Evolutionary conservation across 371 early-diverging fungal species (phyloP).

Genomic region (Zychaea mexicana): DNA sequence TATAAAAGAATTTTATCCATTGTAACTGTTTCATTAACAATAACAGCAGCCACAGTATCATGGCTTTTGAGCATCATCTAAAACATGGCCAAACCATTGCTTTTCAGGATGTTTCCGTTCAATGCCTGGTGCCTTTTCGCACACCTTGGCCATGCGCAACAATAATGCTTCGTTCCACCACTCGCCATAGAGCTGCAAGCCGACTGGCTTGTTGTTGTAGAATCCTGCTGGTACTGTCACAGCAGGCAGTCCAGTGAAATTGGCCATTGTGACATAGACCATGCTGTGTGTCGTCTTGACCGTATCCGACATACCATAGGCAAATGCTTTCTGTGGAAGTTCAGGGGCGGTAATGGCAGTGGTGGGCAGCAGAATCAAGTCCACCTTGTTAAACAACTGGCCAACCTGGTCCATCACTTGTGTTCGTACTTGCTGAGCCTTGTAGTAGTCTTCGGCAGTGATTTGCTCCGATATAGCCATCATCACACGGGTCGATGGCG

Average conservation of each 20-base stretch:
- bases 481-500: conserved; percentile 32
- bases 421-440: conserved; percentile 63
- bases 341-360: conserved; percentile 62
- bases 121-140: conserved; percentile 40
- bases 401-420: conserved; percentile 56
- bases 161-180: conserved; percentile 75
- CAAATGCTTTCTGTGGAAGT: conserved; percentile 47
- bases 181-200: conserved; percentile 70
- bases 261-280: conserved; percentile 64
- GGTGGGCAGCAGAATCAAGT: conserved; percentile 62
- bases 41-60: too few relatives aligned
- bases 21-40: too few relatives aligned
- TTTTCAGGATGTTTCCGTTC: conserved; percentile 28
- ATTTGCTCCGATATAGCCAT: conserved; percentile 20
- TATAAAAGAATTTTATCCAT: too few relatives aligned
- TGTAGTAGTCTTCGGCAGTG: conserved; percentile 48
- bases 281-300: conserved; percentile 50
- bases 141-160: conserved; percentile 57
- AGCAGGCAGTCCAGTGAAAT: conserved; percentile 73
- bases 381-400: conserved; percentile 51
- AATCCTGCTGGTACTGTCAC: conserved; percentile 68
- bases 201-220: conserved; percentile 61
- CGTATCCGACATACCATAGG: conserved; percentile 59
- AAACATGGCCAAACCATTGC: conserved; percentile 7
- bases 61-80: neutral